A percentile compares a stretch with the other conserved stretches of the same genome.
Evolutionary conservation across 371 early-diverging fungal genomes (phyloP).

Genomic region (Mucor circinelloides): DNA sequence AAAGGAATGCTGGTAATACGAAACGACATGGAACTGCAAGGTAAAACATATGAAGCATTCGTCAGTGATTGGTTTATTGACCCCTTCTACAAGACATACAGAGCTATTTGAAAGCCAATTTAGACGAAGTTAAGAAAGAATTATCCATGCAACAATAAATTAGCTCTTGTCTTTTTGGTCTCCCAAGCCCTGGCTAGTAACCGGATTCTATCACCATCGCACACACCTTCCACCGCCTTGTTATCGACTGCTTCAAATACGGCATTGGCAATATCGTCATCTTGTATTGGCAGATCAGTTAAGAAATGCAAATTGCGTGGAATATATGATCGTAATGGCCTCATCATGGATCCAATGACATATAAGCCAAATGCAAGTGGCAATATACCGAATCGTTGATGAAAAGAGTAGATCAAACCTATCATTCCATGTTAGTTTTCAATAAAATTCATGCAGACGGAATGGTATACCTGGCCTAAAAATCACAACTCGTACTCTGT

Average conservation of each 20-base stretch:
- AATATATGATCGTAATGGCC: background rate
- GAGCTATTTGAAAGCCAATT: background rate
- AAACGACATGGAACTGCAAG: slow-evolving; percentile 21
- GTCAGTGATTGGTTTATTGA: too few relatives aligned
- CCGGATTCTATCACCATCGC: background rate
- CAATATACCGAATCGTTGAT: background rate
- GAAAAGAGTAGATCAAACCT: background rate
- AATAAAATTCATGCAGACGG: too few relatives aligned
- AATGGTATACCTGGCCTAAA: background rate
- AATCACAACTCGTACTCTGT: background rate
- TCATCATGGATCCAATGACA: background rate
- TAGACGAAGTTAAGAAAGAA: slow-evolving; percentile 4
- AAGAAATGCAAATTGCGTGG: background rate
- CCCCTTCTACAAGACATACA: slow-evolving; percentile 4
- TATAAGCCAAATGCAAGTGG: background rate
- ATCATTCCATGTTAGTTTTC: background rate
- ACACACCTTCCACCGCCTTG: background rate
- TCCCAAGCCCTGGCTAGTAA: background rate
- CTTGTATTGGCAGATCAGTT: background rate
- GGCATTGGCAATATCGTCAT: background rate
- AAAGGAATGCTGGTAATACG: slow-evolving; percentile 20
- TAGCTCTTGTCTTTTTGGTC: background rate
- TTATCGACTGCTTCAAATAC: background rate
- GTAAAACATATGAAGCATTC: slow-evolving; percentile 4
- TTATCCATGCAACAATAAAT: background rate